Conservation (phyloP, 2,329 filamentous ascomycete species). For the Trichoderma atroviride region DNA sequence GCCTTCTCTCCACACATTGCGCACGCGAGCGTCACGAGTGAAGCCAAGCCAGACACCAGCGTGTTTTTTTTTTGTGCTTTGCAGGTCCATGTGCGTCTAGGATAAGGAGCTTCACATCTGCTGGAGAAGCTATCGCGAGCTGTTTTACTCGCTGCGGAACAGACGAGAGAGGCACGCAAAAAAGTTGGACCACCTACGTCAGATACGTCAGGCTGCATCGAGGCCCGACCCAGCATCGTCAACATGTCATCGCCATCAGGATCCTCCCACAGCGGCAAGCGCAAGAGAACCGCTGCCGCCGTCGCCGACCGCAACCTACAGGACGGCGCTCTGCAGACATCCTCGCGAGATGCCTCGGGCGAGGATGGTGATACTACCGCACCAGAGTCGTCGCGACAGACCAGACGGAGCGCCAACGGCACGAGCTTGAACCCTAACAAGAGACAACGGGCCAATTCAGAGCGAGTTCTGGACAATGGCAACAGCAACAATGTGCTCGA, state of each 20-base stretch:
- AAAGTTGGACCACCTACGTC: neutral
- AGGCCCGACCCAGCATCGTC: conserved; percentile 22
- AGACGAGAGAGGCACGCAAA: neutral
- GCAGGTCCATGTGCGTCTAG: neutral
- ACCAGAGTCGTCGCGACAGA: conserved; percentile 60
- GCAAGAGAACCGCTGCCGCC: conserved; percentile 71
- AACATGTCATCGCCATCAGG: conserved; percentile 64
- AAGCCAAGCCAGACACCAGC: neutral
- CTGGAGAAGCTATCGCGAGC: neutral
- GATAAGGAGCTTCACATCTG: neutral
- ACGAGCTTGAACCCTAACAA: conserved; percentile 66
- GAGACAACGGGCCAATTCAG: conserved; percentile 71
- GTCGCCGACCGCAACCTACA: conserved; percentile 47
- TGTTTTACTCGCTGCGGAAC: neutral
- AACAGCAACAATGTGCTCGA: conserved; percentile 56
- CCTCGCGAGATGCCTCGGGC: conserved; percentile 79
- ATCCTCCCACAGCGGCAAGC: conserved; percentile 65
- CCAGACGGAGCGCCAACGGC: conserved; percentile 59
- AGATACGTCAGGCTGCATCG: conserved; percentile 13
- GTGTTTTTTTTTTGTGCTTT: neutral
- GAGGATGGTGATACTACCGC: conserved; percentile 79
- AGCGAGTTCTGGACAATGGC: conserved; percentile 47
- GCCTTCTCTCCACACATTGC: conserved; percentile 24
- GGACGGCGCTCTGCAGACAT: conserved; percentile 65
- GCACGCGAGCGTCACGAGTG: conserved; percentile 22